A percentile compares a stretch with the other conserved stretches of the same genome.
Evolutionary conservation across 78 protist genomes (phyloP).

Genomic region (Emiliania huxleyi): DNA sequence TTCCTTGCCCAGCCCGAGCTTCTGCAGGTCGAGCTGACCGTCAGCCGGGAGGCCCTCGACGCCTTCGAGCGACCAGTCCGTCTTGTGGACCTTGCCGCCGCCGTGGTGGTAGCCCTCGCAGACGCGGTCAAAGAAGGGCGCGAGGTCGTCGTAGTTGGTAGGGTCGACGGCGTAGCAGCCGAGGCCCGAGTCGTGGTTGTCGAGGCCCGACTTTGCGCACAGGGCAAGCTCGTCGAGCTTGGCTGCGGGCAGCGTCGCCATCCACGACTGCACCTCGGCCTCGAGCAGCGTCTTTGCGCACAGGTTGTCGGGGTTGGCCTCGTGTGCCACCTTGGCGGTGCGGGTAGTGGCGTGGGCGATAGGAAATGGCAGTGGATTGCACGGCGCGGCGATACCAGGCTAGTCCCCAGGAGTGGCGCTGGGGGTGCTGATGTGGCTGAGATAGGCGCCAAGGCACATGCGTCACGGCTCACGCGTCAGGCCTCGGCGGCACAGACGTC

Average conservation of each 20-base stretch:
- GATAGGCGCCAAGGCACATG: too few species aligned
- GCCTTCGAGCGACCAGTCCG: neutral
- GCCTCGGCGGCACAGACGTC: too few species aligned
- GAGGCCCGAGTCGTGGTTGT: neutral
- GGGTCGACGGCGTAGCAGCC: neutral
- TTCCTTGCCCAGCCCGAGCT: neutral
- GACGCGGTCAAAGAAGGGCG: neutral
- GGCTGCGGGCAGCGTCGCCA: neutral
- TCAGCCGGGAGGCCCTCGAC: neutral
- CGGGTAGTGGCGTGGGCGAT: too few species aligned
- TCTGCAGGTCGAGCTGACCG: neutral
- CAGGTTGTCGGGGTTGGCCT: too few species aligned
- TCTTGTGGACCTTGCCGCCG: neutral
- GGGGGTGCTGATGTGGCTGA: too few species aligned
- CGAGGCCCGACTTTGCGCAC: neutral
- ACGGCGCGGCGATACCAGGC: too few species aligned
- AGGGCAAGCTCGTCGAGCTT: neutral
- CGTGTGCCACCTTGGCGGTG: too few species aligned
- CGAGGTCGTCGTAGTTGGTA: neutral
- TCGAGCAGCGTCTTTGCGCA: too few species aligned
- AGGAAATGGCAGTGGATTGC: too few species aligned
- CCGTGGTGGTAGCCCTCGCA: neutral
- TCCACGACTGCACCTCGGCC: too few species aligned
- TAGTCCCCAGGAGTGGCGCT: too few species aligned
- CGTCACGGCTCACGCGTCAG: too few species aligned